Percentiles rank a stretch among this genome's conserved stretches.
These are phyloP conservation scores for Rhinocladiella similis DNA, from an alignment of 2,329 filamentous ascomycete species.

Conservation along the genomic window DNA sequence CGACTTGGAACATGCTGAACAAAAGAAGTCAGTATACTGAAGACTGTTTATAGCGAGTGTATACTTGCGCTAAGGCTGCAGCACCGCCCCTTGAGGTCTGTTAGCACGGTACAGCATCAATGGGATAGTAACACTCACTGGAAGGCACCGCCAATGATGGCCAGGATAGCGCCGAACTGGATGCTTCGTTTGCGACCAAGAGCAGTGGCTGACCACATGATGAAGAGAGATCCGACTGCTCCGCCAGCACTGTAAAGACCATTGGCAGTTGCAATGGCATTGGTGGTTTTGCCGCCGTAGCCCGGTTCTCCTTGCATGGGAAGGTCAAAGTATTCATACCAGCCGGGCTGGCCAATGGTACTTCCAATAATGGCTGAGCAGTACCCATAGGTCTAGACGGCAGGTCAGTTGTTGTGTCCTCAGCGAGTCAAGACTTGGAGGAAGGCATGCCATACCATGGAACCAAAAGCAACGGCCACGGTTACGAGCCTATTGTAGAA, in stretches of 20 bases:
- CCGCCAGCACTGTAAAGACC: conserved; percentile 47
- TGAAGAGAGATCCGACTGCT: conserved; percentile 34
- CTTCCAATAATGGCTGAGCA: conserved; percentile 42
- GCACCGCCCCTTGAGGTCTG: conserved; percentile 14
- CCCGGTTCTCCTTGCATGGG: conserved; percentile 40
- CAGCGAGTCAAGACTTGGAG: background rate
- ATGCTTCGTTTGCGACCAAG: conserved; percentile 41
- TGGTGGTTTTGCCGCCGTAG: conserved; percentile 42
- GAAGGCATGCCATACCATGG: conserved; percentile 35
- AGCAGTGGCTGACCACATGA: conserved; percentile 34
- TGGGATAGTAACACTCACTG: background rate
- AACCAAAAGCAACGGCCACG: conserved; percentile 41
- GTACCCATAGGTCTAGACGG: conserved; percentile 32
- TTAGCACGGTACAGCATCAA: too few species aligned
- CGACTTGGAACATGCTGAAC: conserved; percentile 23
- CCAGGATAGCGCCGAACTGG: conserved; percentile 30
- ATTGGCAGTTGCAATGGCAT: conserved; percentile 47
- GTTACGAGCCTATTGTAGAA: conserved; percentile 41
- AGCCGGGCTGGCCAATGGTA: conserved; percentile 48
- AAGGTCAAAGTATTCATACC: conserved; percentile 45
- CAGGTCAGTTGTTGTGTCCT: background rate
- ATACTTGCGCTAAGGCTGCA: conserved; percentile 7
- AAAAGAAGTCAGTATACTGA: too few species aligned
- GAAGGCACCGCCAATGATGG: conserved; percentile 25
- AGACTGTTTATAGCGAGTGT: too few species aligned